Evolutionary conservation across 176 grass and related monocot genomes (phyloP), one percentile per base, ranked within the genome.

Genomic region (Juncus inflexus): DNA sequence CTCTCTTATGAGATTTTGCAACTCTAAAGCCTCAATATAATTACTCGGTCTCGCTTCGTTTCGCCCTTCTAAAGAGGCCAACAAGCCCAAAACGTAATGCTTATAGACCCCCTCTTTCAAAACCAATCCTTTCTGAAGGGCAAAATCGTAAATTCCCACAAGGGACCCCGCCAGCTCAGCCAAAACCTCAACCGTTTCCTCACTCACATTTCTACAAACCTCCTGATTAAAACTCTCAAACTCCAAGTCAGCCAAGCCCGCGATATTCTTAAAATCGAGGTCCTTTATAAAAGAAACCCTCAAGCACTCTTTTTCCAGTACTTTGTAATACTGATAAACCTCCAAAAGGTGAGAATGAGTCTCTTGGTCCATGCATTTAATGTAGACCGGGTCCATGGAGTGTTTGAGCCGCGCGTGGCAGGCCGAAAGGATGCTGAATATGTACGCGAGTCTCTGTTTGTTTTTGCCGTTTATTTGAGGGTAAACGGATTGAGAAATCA

Each of bases 211-310:
- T 58, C 85, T 86, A 78, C 92, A 97, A 60, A 97, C 81, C 78
- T 97, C 87, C 78, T 97, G 82, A 74, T 97, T 91, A 58, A 97
- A 89, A 79, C 83, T 74, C 42, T 97, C 92, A 79, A 97, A 97
- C 65, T 91, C 91, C 74, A 97, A 75, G 86, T 97, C 81, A 89
- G 86, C 84, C 67, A 91, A 53, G 52, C 72, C 72, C 66, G 80
- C 92, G 77, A 97, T 79, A 77, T 91, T 91, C 88, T 97, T 97
- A 62, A 83, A 97, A 81, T 91, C 78, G 61, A 97, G 76, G 64
- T 74, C 64, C 64, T 86, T 75, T 70, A 97, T 84, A 66, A 86
- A 97, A 57, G 60, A 84, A n/a, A 87, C 70, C 78, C 86, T 87
- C 60, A 81, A 81, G 80, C 85, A 91, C 77, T 97, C 84, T 82